Base-by-base conservation (phyloP, 345 rosid species). In the Citrus sp. region DNA sequence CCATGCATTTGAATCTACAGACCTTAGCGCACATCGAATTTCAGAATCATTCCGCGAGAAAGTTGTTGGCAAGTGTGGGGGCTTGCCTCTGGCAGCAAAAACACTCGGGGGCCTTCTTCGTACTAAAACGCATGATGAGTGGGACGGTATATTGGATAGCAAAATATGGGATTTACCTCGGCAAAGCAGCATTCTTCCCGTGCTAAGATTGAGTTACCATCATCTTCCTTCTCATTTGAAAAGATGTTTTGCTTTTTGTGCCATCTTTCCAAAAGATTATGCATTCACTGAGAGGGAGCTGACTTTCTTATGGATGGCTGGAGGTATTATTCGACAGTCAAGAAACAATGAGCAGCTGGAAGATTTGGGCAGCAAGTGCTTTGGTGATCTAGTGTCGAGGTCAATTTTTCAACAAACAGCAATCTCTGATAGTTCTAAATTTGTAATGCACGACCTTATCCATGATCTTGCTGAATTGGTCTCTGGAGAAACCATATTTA, bases 391-490 rank as follows among this genome's bases (percentile, higher is more conserved):
- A 2, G 1, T 49, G 2, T 64, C 38, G n/a, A 71, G 82, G 73
- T 84, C 84, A 1, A 32, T 84, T 9, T 72, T 84, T n/a, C 75
- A 72, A 8, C 62, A 38, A 6, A 16, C 42, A 73, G 16, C 38
- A 32, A 32, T 32, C 34, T 3, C 6, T 14, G 7, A 1, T 37
- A 0, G 7, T 59, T 6, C 18, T 37, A 25, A 38, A 25, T 73
- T 22, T 37, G 9, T 16, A 35, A 58, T 58, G 66, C 76, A 73
- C 2, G 76, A 73, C 28, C 76, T 56, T 58, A 12, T 73, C 0
- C 62, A 73, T 32, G 54, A 73, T 58, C 30, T 58, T 2, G 66
- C 76, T 24, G 9, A 34, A 59, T 34, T 10, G 13, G 34, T 59
- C 4, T 73, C 76, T 4, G 0, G 32, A 34, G 21, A 35, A 35